phyloP scores from a whole-genome alignment of 2,329 filamentous ascomycete species.

The Incumbomyces delicatus region DNA sequence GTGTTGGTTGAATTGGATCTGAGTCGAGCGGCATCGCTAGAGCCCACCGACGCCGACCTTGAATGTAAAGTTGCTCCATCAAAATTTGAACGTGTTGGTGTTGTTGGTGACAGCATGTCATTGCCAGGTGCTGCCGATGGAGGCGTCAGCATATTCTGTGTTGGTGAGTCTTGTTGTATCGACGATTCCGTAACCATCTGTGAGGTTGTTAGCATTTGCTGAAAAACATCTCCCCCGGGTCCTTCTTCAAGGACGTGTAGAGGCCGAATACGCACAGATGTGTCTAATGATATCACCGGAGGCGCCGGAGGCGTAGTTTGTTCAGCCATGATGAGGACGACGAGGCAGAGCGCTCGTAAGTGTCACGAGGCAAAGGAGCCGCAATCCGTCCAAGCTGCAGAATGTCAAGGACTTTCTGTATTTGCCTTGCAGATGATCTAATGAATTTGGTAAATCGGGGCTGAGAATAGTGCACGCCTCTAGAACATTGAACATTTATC shows the following conservation, averaged over 20 bases:
- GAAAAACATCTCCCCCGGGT: conserved; percentile 9
- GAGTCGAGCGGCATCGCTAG: conserved; percentile 22
- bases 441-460: background rate
- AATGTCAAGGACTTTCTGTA: background rate
- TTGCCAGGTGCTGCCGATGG: conserved; percentile 16
- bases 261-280: conserved; percentile 15
- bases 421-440: conserved; percentile 1
- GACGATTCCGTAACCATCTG: conserved; percentile 8
- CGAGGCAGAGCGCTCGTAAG: background rate
- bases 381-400: background rate
- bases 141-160: conserved; percentile 17
- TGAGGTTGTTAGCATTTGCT: conserved; percentile 8
- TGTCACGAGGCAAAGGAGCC: conserved; percentile 1
- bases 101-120: conserved; percentile 23
- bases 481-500: background rate
- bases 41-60: conserved; percentile 31
- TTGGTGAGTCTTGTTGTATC: conserved; percentile 9
- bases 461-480: background rate
- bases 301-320: conserved; percentile 3
- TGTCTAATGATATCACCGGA: conserved; percentile 16
- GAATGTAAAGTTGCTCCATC: conserved; percentile 37
- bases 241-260: background rate
- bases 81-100: conserved; percentile 24
- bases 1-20: conserved; percentile 23
- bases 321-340: conserved; percentile 13